Conservation (phyloP, 306 rosid genomes). For the Oxytropis ochrocephala region DNA sequence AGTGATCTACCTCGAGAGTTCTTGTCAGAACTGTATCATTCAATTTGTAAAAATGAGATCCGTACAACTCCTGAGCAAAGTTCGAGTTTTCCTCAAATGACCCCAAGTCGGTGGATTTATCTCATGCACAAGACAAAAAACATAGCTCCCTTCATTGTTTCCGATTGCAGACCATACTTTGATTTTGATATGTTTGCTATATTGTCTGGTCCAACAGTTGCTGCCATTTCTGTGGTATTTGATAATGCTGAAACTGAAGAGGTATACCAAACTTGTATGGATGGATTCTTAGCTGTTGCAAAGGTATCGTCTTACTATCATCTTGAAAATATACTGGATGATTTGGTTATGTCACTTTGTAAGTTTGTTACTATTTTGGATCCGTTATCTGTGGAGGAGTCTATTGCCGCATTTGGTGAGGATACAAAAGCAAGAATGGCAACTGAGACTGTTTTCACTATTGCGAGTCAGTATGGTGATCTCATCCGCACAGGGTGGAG, state of each 20-base stretch:
- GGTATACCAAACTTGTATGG: constrained; percentile 81
- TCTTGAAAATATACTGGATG: constrained; percentile 88
- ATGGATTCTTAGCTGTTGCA: constrained; percentile 92
- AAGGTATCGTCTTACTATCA: constrained; percentile 84
- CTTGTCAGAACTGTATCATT: constrained; percentile 67
- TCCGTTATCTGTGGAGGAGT: constrained; percentile 69
- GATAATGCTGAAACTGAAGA: constrained; percentile 90
- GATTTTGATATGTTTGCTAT: constrained; percentile 88
- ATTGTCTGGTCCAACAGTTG: constrained; percentile 93
- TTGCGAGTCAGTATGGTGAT: constrained; percentile 90
- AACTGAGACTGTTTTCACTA: constrained; percentile 83
- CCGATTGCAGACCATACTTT: constrained; percentile 79
- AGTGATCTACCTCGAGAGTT: constrained; percentile 87
- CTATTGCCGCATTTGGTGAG: constrained; percentile 75
- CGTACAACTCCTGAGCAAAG: constrained; percentile 91
- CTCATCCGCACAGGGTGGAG: constrained; percentile 88
- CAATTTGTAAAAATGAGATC: constrained; percentile 92
- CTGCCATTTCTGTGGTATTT: constrained; percentile 95
- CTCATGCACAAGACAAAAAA: constrained; percentile 74
- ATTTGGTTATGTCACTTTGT: constrained; percentile 90
- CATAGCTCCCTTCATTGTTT: constrained; percentile 71
- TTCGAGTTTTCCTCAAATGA: constrained; percentile 83
- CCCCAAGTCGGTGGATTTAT: constrained; percentile 91
- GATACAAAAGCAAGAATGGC: constrained; percentile 90
- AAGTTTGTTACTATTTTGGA: constrained; percentile 76